These are phyloP conservation scores for Glaciozyma martinii DNA, from an alignment of 768 basidiomycete genomes.

Conservation along the genomic window DNA sequence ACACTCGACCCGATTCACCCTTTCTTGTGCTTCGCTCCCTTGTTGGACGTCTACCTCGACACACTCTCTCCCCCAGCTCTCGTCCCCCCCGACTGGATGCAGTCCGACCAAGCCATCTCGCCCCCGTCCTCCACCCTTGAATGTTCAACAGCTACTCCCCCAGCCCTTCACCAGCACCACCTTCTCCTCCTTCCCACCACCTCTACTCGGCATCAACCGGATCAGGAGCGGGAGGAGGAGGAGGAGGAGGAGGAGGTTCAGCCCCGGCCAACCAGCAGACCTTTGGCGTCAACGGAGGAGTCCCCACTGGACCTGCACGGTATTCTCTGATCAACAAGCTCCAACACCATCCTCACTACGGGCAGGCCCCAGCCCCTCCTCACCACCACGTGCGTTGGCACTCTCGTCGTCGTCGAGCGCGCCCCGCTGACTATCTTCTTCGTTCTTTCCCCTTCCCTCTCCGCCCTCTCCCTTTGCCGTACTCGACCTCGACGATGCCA, in stretches of 20 bases:
- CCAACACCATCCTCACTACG: slow-evolving; percentile 17
- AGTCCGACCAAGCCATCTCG: neutral
- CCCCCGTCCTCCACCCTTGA: neutral
- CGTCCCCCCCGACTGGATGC: neutral
- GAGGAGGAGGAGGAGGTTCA: neutral
- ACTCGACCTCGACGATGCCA: neutral
- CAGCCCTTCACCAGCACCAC: slow-evolving; percentile 19
- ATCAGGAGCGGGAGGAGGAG: neutral
- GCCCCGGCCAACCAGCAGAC: neutral
- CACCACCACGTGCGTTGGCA: slow-evolving; percentile 20
- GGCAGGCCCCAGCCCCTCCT: slow-evolving; percentile 12
- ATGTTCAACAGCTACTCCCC: slow-evolving; percentile 17
- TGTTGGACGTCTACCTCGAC: no score
- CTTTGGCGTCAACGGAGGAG: neutral
- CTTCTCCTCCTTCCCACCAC: slow-evolving; percentile 21
- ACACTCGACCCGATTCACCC: no score
- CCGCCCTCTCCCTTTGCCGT: neutral
- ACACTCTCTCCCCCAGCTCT: no score
- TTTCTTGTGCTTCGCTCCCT: no score
- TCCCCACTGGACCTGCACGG: neutral
- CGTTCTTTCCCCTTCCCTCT: neutral
- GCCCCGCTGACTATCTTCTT: neutral
- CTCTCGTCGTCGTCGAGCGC: neutral
- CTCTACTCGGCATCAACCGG: neutral
- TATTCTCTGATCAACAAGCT: slow-evolving; percentile 27